A percentile compares a stretch with the other conserved stretches of the same genome.
Evolutionary conservation across 305 asterid genomes (phyloP).

Genomic region (Stenogyne calaminthoides): DNA sequence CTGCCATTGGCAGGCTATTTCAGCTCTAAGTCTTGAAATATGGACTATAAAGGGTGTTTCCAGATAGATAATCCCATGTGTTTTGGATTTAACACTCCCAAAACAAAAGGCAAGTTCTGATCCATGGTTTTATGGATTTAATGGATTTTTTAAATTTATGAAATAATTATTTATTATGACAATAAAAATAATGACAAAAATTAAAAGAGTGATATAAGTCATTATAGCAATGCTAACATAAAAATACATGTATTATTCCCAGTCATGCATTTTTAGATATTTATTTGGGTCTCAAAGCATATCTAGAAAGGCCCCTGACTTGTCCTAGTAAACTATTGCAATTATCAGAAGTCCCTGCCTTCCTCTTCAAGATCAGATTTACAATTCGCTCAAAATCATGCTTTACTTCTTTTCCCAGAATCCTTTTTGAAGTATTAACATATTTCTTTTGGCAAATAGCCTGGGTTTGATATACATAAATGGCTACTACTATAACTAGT

Average conservation of each 20-base stretch:
- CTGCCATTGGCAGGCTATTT: conserved; percentile 3
- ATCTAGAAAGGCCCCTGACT: background rate
- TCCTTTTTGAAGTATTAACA: background rate
- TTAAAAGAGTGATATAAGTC: background rate
- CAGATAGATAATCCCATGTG: background rate
- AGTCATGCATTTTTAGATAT: background rate
- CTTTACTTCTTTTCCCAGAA: background rate
- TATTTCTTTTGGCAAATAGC: background rate
- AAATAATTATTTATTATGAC: background rate
- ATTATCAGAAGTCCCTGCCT: background rate
- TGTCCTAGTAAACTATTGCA: background rate
- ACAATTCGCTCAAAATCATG: background rate
- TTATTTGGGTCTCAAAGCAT: background rate
- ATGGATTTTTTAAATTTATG: background rate
- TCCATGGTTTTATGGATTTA: too few relatives aligned
- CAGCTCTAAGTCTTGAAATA: conserved; percentile 6
- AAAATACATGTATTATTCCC: background rate
- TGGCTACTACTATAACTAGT: conserved; percentile 1
- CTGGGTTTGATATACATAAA: background rate
- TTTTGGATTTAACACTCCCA: conserved; percentile 14
- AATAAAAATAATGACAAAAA: conserved; percentile 5
- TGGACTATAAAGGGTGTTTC: background rate
- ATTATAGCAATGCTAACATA: background rate
- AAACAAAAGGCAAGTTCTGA: background rate
- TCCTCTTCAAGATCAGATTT: conserved; percentile 15